phyloP scores from a whole-genome alignment of 2,329 filamentous ascomycete species.

The Curvularia spicifera region DNA sequence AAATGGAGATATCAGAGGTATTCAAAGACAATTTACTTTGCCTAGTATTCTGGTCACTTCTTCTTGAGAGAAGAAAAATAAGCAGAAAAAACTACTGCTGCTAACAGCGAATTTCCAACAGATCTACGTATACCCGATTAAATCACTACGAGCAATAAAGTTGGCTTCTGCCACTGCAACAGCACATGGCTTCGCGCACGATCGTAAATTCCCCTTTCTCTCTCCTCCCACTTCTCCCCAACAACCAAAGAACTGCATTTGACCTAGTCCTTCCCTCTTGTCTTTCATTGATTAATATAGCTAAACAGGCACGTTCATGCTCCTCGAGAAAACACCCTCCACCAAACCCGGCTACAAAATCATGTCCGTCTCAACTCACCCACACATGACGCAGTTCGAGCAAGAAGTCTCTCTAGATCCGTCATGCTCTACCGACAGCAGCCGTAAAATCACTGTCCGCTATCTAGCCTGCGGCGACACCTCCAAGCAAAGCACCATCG shows the following conservation, averaged over 20 bases:
- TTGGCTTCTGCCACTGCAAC: constrained; percentile 51
- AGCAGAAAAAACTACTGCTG: neutral
- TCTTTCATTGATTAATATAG: neutral
- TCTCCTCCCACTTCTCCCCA: neutral
- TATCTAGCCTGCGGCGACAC: constrained; percentile 47
- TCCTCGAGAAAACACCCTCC: constrained; percentile 48
- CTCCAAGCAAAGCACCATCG: constrained; percentile 36
- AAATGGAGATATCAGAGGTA: constrained; percentile 39
- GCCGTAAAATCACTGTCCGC: constrained; percentile 47
- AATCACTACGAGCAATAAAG: constrained; percentile 52
- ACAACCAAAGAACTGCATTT: neutral
- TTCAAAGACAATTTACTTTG: neutral
- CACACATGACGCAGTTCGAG: constrained; percentile 52
- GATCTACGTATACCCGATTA: constrained; percentile 58
- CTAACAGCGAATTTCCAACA: constrained; percentile 22
- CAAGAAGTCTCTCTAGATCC: constrained; percentile 39
- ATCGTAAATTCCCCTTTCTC: constrained; percentile 39
- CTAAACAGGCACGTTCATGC: constrained; percentile 44
- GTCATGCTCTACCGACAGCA: too few species aligned
- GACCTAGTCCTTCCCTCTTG: too few species aligned
- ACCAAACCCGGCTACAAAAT: constrained; percentile 44
- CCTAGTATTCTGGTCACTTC: too few species aligned
- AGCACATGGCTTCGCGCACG: constrained; percentile 54
- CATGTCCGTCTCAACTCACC: constrained; percentile 51
- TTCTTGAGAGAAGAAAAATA: neutral